Conservation (phyloP, 257 asterid genomes). For the Fraxinus quadrangulata region DNA sequence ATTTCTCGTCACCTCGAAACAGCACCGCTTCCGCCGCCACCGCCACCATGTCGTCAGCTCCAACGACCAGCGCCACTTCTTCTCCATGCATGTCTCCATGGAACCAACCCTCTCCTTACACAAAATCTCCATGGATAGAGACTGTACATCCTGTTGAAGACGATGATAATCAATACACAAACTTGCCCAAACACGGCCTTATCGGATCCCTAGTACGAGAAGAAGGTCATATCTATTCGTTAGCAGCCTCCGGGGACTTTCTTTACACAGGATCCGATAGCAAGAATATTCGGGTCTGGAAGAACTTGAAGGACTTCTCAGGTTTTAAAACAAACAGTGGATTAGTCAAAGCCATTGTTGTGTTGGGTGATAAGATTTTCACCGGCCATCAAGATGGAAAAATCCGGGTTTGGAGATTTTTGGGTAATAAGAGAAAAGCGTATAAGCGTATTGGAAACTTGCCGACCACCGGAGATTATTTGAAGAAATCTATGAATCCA, state of each 20-base stretch:
- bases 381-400: slow-evolving; percentile 93
- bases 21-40: slow-evolving; percentile 45
- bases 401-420: slow-evolving; percentile 73
- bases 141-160: slow-evolving; percentile 13
- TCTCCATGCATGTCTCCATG: slow-evolving; percentile 81
- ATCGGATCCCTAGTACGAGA: slow-evolving; percentile 69
- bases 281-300: slow-evolving; percentile 81
- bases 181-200: slow-evolving; percentile 23
- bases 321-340: slow-evolving; percentile 84
- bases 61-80: slow-evolving; percentile 42
- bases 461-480: slow-evolving; percentile 67
- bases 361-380: slow-evolving; percentile 50
- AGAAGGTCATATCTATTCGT: slow-evolving; percentile 76
- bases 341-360: slow-evolving; percentile 74
- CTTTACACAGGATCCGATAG: slow-evolving; percentile 87
- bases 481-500: slow-evolving; percentile 65
- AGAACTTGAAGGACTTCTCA: slow-evolving; percentile 57
- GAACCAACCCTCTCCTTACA: slow-evolving; percentile 69
- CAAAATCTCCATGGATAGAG: slow-evolving; percentile 80
- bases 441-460: slow-evolving; percentile 68
- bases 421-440: slow-evolving; percentile 31
- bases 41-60: slow-evolving; percentile 30
- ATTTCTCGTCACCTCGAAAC: slow-evolving; percentile 30
- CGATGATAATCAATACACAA: neutral
- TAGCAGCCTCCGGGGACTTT: slow-evolving; percentile 61